Conservation (phyloP, 1,284 basidiomycete species). For the Polyporus tsugae region DNA sequence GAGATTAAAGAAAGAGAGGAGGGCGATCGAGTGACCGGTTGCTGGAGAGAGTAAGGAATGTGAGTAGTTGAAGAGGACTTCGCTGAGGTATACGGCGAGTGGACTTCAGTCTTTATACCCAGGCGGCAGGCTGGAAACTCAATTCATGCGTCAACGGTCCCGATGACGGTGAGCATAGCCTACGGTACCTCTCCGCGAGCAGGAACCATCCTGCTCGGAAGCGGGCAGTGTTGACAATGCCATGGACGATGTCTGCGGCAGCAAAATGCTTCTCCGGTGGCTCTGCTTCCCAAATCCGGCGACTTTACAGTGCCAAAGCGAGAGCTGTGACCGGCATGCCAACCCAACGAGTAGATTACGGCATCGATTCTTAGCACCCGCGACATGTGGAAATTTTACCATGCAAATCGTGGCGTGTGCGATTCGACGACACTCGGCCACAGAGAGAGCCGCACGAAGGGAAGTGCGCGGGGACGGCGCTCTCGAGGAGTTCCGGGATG, state of each 20-base stretch:
- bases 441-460: not conserved
- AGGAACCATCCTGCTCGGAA: not conserved
- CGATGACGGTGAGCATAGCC: not conserved
- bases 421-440: not conserved
- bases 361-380: not conserved
- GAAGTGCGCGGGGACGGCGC: not conserved
- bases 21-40: constrained; percentile 10
- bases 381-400: not conserved
- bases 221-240: not conserved
- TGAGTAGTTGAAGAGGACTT: constrained; percentile 27
- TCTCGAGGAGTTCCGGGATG: not conserved
- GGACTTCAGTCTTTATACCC: constrained; percentile 19
- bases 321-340: not conserved
- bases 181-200: not conserved
- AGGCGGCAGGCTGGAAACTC: not conserved
- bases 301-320: not conserved
- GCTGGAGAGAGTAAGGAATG: constrained; percentile 26
- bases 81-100: constrained; percentile 18
- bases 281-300: not conserved
- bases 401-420: not conserved
- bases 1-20: constrained; percentile 11
- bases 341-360: not conserved
- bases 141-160: not conserved
- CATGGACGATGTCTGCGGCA: not conserved
- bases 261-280: not conserved